Base-by-base conservation (phyloP, 805 yeast genomes). In the Blastobotrys mokoenaii region DNA sequence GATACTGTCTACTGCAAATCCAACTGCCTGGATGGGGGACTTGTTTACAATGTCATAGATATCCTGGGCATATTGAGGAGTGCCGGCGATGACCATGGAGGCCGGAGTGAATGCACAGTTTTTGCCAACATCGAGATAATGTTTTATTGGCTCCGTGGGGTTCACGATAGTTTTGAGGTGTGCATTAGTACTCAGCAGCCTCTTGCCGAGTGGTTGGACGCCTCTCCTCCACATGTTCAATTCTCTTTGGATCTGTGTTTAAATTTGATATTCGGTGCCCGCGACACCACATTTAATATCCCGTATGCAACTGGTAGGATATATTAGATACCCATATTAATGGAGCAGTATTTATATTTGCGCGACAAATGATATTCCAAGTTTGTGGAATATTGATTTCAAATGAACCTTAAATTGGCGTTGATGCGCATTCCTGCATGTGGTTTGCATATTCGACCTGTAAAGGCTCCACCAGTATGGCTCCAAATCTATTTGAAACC, bases 11-110 rank as follows among this genome's bases (percentile, higher is more conserved):
- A 52, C 55, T 1, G 61, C 56, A 1, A 58, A 46, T 2, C 55
- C 61, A 3, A 60, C 54, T 7, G 57, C 45, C 45, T 60, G 62
- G 2, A 38, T 17, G 18, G 52, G 48, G 12, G 56, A 44, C 1
- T 18, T 34, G 15, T 38, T 33, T 1, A 47, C 47, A 5, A 49
- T 20, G 14, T 46, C 34, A 10, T 16, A 29, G 35, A 66, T 47
- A 36, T 62, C 60, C 8, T 45, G 30, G 11, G 69, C 64, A 31
- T 61, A 52, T 41, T 58, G 57, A 10, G 69, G 67, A 14, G 70
- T 63, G 4, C 57, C 60, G 3, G 64, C 58, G 3, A 62, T 52
- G 2, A 66, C 36, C 14, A 63, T 33, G 2, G 65, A 51, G 18
- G 9, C 22, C 51, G 55, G 17, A 14, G 16, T 15, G 16, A 22